Conservation (phyloP, 2,329 filamentous ascomycete genomes). For the Trichoderma koningii region DNA sequence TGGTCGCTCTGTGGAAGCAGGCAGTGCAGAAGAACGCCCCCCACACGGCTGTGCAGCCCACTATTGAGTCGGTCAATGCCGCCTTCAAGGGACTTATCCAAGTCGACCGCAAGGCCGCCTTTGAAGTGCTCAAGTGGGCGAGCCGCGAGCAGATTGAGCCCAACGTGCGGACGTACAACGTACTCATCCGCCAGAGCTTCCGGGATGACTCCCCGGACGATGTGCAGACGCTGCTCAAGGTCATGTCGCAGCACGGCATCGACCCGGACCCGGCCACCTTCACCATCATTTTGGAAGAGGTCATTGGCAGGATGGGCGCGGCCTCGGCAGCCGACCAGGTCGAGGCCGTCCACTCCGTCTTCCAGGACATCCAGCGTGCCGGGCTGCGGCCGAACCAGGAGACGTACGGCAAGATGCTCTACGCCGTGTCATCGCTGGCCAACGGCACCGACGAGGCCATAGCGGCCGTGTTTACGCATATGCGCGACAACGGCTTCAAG, state of each 20-base stretch:
- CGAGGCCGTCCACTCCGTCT: constrained; percentile 53
- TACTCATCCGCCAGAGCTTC: constrained; percentile 64
- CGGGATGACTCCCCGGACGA: constrained; percentile 50
- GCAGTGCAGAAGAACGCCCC: constrained; percentile 37
- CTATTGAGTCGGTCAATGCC: constrained; percentile 68
- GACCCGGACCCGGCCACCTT: constrained; percentile 69
- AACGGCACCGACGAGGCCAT: constrained; percentile 53
- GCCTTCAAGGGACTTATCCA: constrained; percentile 65
- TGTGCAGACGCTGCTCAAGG: constrained; percentile 54
- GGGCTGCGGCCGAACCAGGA: constrained; percentile 62
- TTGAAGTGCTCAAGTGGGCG: constrained; percentile 61
- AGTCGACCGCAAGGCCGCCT: constrained; percentile 52
- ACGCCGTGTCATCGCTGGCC: constrained; percentile 46
- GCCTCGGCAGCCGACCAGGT: constrained; percentile 52
- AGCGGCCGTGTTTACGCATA: constrained; percentile 62
- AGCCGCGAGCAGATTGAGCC: constrained; percentile 56
- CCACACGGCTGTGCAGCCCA: constrained; percentile 56
- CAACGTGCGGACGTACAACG: constrained; percentile 66
- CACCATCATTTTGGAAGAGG: constrained; percentile 68
- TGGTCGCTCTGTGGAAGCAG: constrained; percentile 61
- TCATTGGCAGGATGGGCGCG: constrained; percentile 48
- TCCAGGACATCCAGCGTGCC: constrained; percentile 58
- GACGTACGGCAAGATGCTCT: constrained; percentile 70
- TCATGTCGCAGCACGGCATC: constrained; percentile 61
- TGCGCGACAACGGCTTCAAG: constrained; percentile 55